phyloP scores from a whole-genome alignment of 2,329 filamentous ascomycete genomes.

The Ilyonectria robusta region DNA sequence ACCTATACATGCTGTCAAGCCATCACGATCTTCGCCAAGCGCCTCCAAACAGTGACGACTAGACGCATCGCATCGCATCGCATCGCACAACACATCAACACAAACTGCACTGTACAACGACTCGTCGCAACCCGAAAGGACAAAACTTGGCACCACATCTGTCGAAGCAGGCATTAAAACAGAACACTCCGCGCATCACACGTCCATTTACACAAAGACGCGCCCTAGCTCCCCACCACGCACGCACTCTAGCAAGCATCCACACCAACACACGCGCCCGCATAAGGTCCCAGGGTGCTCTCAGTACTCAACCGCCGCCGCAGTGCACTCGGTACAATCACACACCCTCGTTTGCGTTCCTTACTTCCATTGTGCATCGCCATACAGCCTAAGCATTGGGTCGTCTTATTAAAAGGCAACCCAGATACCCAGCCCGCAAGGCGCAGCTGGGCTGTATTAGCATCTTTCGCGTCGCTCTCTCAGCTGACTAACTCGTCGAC shows the following conservation, averaged over 20 bases:
- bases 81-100: background rate
- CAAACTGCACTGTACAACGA: background rate
- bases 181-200: background rate
- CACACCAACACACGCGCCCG: conserved; percentile 5
- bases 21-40: background rate
- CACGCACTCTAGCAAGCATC: conserved; percentile 5
- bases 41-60: background rate
- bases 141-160: background rate
- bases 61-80: background rate
- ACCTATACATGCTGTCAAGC: background rate
- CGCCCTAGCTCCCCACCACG: background rate
- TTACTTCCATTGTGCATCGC: background rate
- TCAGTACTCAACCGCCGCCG: background rate
- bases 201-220: conserved; percentile 5
- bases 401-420: background rate
- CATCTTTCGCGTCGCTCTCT: conserved; percentile 17
- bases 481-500: conserved; percentile 28
- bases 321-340: background rate
- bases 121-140: background rate
- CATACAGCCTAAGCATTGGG: background rate
- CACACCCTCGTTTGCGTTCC: background rate
- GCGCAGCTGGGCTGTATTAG: conserved; percentile 3
- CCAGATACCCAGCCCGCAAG: background rate
- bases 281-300: background rate
- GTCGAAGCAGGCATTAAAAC: background rate